These are phyloP conservation scores for Pezicula carpinea DNA, from an alignment of 2,329 filamentous ascomycete species.

Conservation along the genomic window DNA sequence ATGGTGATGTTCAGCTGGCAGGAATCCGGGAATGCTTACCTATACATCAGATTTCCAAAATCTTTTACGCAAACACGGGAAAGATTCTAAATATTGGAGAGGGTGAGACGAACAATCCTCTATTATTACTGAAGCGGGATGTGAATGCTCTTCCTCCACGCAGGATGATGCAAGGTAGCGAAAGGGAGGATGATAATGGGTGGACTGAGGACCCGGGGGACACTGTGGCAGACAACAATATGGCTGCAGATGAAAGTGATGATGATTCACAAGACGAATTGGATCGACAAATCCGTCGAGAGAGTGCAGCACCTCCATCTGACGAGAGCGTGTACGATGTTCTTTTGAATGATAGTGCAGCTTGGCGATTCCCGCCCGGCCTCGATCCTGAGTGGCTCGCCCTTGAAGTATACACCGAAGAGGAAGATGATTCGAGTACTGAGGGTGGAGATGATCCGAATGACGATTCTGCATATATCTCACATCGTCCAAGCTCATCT, in stretches of 20 bases:
- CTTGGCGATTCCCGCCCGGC: slow-evolving; percentile 55
- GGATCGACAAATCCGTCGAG: slow-evolving; percentile 25
- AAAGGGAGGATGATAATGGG: slow-evolving; percentile 18
- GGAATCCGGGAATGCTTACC: slow-evolving; percentile 65
- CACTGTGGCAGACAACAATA: slow-evolving; percentile 6
- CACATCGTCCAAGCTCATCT: slow-evolving; percentile 18
- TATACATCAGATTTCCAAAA: slow-evolving; percentile 69
- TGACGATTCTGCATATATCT: slow-evolving; percentile 19
- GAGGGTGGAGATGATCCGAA: slow-evolving; percentile 37
- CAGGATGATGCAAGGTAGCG: slow-evolving; percentile 51
- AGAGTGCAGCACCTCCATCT: slow-evolving; percentile 23
- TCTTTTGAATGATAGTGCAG: slow-evolving; percentile 2
- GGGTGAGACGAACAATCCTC: slow-evolving; percentile 62
- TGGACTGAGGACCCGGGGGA: slow-evolving; percentile 13
- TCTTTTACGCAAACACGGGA: slow-evolving; percentile 73
- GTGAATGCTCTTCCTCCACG: slow-evolving; percentile 61
- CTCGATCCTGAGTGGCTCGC: slow-evolving; percentile 73
- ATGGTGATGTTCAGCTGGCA: slow-evolving; percentile 55
- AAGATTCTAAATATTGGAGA: slow-evolving; percentile 70
- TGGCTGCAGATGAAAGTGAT: slow-evolving; percentile 12
- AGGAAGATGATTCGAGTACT: slow-evolving; percentile 42
- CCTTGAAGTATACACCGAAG: slow-evolving; percentile 65
- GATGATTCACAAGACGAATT: slow-evolving; percentile 30
- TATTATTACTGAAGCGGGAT: slow-evolving; percentile 64
- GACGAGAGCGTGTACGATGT: slow-evolving; percentile 1